Conservation (phyloP, 208 protist genomes). For the Trypanosoma mega region DNA sequence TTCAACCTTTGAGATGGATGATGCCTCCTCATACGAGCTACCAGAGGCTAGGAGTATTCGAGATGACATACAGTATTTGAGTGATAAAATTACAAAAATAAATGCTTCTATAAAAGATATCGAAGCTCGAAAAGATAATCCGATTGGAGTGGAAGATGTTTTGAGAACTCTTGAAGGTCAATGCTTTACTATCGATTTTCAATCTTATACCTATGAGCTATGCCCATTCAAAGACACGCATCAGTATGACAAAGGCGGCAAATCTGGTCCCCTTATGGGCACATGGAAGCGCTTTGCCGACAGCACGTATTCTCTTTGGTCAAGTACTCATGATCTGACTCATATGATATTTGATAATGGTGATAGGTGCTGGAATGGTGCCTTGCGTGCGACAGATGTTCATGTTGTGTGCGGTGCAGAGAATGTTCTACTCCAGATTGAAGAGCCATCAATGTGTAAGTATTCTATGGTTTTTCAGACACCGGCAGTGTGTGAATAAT, state of each 20-base stretch:
- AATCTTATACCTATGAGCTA: constrained; percentile 57
- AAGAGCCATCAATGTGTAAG: constrained; percentile 74
- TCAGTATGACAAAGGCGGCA: constrained; percentile 36
- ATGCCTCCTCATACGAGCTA: constrained; percentile 27
- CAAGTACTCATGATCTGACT: constrained; percentile 45
- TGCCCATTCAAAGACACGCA: constrained; percentile 46
- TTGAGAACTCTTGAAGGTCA: constrained; percentile 46
- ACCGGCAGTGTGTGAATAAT: constrained; percentile 61
- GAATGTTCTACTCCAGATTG: constrained; percentile 46
- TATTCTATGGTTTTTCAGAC: constrained; percentile 80
- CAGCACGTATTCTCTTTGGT: constrained; percentile 70
- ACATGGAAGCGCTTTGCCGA: constrained; percentile 60
- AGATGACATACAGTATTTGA: constrained; percentile 8
- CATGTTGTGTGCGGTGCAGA: constrained; percentile 64
- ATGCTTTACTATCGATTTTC: constrained; percentile 48
- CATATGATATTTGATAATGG: constrained; percentile 64
- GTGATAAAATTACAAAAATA: constrained; percentile 22
- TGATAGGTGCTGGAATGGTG: constrained; percentile 50
- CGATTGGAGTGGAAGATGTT: constrained; percentile 48
- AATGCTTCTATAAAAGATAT: constrained; percentile 18
- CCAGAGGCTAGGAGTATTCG: constrained; percentile 32
- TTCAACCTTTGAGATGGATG: constrained; percentile 14
- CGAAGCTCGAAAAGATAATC: constrained; percentile 10
- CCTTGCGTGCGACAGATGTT: constrained; percentile 42
- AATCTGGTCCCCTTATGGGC: constrained; percentile 31